phyloP scores from a whole-genome alignment of 441 rosid genomes.

The Melianthus villosus region DNA sequence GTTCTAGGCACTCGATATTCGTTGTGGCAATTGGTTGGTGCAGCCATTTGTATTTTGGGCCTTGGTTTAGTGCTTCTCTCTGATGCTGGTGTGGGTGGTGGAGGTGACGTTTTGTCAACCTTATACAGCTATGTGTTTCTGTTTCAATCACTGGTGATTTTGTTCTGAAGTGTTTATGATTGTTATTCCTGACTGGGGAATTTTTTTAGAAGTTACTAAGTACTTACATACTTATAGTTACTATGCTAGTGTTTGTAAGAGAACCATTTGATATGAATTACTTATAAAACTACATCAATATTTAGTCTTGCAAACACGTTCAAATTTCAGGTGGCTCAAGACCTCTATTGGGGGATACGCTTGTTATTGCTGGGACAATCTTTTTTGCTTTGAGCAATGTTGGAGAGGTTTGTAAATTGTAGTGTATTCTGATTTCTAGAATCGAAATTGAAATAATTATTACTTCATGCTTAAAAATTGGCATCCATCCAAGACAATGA shows the following conservation, averaged over 20 bases:
- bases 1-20: conserved; percentile 40
- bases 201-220: too few relatives aligned
- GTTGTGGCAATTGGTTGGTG: conserved; percentile 37
- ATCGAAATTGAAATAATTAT: background rate
- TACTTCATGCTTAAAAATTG: background rate
- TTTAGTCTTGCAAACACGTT: background rate
- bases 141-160: background rate
- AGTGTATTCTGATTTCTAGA: background rate
- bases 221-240: background rate
- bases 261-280: too few relatives aligned
- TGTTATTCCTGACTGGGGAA: too few relatives aligned
- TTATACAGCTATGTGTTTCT: background rate
- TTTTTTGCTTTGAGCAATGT: conserved; percentile 47
- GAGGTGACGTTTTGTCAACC: conserved; percentile 22
- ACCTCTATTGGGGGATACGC: conserved; percentile 38
- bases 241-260: too few relatives aligned
- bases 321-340: conserved; percentile 35
- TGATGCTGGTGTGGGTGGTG: conserved; percentile 39
- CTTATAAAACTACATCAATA: too few relatives aligned
- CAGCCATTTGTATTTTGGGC: conserved; percentile 32
- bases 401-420: conserved; percentile 44
- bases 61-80: conserved; percentile 47
- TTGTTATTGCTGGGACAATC: conserved; percentile 33
- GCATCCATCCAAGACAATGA: background rate
- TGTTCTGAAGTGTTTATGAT: too few relatives aligned